Evolutionary conservation across 192 early-diverging fungal species (phyloP).

Genomic region (Podila epicladia): DNA sequence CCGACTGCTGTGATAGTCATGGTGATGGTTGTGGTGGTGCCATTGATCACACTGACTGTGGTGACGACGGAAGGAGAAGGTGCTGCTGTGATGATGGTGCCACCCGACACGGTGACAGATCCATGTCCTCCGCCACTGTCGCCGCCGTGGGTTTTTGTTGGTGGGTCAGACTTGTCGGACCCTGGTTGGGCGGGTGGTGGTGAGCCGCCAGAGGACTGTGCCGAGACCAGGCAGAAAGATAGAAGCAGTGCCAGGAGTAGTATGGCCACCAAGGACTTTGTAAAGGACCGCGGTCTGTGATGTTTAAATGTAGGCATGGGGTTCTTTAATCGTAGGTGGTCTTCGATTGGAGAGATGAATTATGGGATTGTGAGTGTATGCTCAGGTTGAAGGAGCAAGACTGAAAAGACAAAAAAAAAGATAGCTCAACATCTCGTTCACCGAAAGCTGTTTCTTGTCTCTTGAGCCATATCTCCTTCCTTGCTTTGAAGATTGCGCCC

Average conservation of each 20-base stretch:
- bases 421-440: too few relatives aligned
- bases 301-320: background rate
- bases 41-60: slow-evolving; percentile 38
- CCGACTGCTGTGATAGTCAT: slow-evolving; percentile 3
- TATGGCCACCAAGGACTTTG: background rate
- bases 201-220: background rate
- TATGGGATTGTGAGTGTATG: too few relatives aligned
- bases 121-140: background rate
- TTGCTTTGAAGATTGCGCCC: too few relatives aligned
- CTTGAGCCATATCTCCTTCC: too few relatives aligned
- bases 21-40: slow-evolving; percentile 18
- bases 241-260: background rate
- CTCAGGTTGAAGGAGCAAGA: too few relatives aligned
- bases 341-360: too few relatives aligned
- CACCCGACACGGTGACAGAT: background rate
- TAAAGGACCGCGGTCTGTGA: background rate
- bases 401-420: too few relatives aligned
- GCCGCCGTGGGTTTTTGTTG: slow-evolving; percentile 11
- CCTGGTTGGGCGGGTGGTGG: background rate
- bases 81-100: background rate
- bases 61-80: slow-evolving; percentile 10
- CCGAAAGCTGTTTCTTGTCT: too few relatives aligned
- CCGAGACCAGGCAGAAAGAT: background rate
- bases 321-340: background rate
- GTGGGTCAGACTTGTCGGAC: background rate